Conservation (phyloP, 441 rosid genomes). For the Pelargonium australe region DNA sequence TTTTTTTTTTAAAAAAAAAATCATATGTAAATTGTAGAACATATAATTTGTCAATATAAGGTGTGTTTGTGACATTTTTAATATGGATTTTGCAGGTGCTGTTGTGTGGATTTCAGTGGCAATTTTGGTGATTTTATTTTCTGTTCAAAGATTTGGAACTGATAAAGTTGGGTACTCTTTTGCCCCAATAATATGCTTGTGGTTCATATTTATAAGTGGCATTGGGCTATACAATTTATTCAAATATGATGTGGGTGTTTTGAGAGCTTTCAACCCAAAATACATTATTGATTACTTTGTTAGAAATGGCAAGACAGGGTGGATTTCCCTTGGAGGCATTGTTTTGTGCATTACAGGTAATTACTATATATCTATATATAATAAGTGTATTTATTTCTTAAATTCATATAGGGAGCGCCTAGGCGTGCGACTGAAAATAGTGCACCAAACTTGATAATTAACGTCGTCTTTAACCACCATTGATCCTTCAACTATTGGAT, state of each 20-base stretch:
- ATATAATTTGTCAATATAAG: too few relatives aligned
- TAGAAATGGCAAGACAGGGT: conserved; percentile 45
- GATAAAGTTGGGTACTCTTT: conserved; percentile 64
- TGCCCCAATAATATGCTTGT: conserved; percentile 49
- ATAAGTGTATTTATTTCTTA: too few relatives aligned
- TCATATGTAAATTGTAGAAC: too few relatives aligned
- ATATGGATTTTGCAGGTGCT: conserved; percentile 35
- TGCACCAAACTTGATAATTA: too few relatives aligned
- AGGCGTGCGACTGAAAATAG: too few relatives aligned
- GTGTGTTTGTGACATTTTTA: too few relatives aligned
- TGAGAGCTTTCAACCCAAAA: conserved; percentile 64
- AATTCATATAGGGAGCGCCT: too few relatives aligned
- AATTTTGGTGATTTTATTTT: conserved; percentile 48
- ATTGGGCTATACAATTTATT: conserved; percentile 63
- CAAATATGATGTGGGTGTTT: conserved; percentile 45
- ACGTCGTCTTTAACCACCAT: too few relatives aligned
- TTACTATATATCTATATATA: background rate
- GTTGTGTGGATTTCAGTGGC: conserved; percentile 55
- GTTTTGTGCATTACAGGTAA: conserved; percentile 55
- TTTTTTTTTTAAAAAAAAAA: too few relatives aligned
- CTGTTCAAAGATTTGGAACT: conserved; percentile 53
- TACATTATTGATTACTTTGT: conserved; percentile 52
- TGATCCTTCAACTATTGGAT: too few relatives aligned
- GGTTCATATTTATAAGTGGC: conserved; percentile 51
- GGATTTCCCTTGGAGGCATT: conserved; percentile 73